Percentiles rank a stretch among this genome's conserved stretches.
phyloP scores from a whole-genome alignment of 2,329 filamentous ascomycete species.

The Xylariaceae sp. region DNA sequence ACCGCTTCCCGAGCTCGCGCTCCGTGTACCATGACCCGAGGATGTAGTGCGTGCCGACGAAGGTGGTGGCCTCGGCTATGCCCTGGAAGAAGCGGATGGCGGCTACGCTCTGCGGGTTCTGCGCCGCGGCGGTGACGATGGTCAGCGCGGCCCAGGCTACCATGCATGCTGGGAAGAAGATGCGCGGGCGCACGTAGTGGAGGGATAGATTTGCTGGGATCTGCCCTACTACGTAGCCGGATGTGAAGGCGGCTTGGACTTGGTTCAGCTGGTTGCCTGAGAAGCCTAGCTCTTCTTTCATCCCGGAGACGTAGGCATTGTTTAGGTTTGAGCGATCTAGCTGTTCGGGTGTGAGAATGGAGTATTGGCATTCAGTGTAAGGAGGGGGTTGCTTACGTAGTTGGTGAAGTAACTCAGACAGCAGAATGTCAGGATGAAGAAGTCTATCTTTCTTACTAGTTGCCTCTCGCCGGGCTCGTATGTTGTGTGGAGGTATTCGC shows the following conservation, averaged over 20 bases:
- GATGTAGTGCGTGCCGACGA: slow-evolving; percentile 56
- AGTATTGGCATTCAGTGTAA: no score
- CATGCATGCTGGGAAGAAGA: slow-evolving; percentile 62
- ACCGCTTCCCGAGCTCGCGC: slow-evolving; percentile 58
- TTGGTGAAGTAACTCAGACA: slow-evolving; percentile 56
- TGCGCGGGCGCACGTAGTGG: slow-evolving; percentile 58
- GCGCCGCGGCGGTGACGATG: slow-evolving; percentile 54
- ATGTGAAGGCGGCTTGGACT: slow-evolving; percentile 50
- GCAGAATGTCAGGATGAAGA: slow-evolving; percentile 62
- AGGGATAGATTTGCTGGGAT: slow-evolving; percentile 59
- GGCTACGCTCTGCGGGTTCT: slow-evolving; percentile 53
- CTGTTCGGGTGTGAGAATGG: slow-evolving; percentile 27
- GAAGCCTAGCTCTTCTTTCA: slow-evolving; percentile 49
- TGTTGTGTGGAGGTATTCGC: slow-evolving; percentile 31
- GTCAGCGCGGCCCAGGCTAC: slow-evolving; percentile 60
- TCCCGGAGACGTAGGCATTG: slow-evolving; percentile 53
- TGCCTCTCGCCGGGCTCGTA: slow-evolving; percentile 37
- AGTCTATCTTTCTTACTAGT: slow-evolving; percentile 57
- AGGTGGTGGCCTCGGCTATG: slow-evolving; percentile 53
- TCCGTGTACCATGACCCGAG: slow-evolving; percentile 59
- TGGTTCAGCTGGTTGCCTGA: slow-evolving; percentile 47
- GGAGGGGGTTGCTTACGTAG: slow-evolving; percentile 42
- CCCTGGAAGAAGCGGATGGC: slow-evolving; percentile 56
- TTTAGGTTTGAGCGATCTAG: slow-evolving; percentile 49
- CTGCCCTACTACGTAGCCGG: slow-evolving; percentile 51